These are phyloP conservation scores for Sclerospora graminicola DNA, from an alignment of 352 stramenopile species.

Conservation along the genomic window DNA sequence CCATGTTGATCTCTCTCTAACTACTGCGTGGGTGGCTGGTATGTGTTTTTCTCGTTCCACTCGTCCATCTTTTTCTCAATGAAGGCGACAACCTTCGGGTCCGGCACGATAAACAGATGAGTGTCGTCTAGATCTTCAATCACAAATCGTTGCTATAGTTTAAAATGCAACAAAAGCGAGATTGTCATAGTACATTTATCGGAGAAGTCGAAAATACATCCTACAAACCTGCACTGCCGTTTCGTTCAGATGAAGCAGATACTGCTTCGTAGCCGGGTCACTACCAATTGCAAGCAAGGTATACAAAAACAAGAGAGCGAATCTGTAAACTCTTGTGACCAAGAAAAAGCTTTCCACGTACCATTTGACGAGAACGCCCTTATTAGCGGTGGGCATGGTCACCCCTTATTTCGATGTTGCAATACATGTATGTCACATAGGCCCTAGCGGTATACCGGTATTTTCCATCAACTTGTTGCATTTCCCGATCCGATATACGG, in stretches of 20 bases:
- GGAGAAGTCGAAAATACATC: background rate
- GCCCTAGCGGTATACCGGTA: no score
- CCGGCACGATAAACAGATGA: constrained; percentile 81
- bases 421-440: background rate
- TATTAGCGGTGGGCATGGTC: constrained; percentile 77
- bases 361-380: constrained; percentile 80
- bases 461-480: no score
- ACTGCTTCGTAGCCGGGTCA: constrained; percentile 80
- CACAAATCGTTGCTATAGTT: constrained; percentile 63
- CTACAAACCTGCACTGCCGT: constrained; percentile 61
- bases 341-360: constrained; percentile 12
- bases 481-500: no score
- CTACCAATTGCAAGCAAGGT: constrained; percentile 18
- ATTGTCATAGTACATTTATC: background rate
- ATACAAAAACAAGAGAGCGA: constrained; percentile 1
- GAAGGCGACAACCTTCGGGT: constrained; percentile 70
- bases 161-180: background rate
- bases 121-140: constrained; percentile 81
- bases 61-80: constrained; percentile 87
- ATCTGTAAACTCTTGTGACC: background rate
- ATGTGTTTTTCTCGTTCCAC: constrained; percentile 85
- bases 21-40: constrained; percentile 60
- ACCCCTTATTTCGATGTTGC: no score
- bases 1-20: no score
- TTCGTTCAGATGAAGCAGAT: constrained; percentile 75